Evolutionary conservation across 441 rosid species (phyloP), one percentile per base, ranked within the genome.

Genomic region (Flueggea neowawraea): DNA sequence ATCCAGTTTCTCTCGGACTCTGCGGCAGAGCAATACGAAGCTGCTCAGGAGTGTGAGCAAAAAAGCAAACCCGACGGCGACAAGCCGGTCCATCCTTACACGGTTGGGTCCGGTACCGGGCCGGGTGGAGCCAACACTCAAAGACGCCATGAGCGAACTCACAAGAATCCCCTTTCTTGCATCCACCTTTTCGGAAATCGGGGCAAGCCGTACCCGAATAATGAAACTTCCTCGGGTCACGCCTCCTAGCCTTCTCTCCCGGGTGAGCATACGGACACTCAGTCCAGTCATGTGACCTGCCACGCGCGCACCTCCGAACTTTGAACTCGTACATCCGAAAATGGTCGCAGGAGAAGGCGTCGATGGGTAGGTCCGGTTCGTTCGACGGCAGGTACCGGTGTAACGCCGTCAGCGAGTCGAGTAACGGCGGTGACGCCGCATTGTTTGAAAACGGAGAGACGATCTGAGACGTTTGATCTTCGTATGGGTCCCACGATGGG

Each of bases 81-180:
- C 97, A 91, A n/a, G 53, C 58, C 22, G 73, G 64, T 0, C 97
- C 96, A 53, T 89, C 97, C 67, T 91, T 91, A 52, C 97, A 91
- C 12, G 96, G 94, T 70, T 89, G 97, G 9, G 97, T 91, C 0
- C 97, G 70, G 62, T 91, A 91, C 15, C 96, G 81, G 5, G 90
- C 83, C 4, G 97, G 97, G 58, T 91, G 96, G 6, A 91, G 96
- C 97, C 97, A 91, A 70, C 96, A 91, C 96, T 91, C 97, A n/a
- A 90, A 90, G n/a, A 90, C 95, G 0, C 97, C 97, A 47, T 90
- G 97, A 16, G 96, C 85, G 15, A 78, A 85, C 78, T 89, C 96
- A 60, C 97, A 91, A 0, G 82, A 11, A 31, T 91, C 97, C 0
- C 96, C 97, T 58, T 80, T 89, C 56, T 61, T 71, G 47, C 97